A percentile compares a stretch with the other conserved stretches of the same genome.
These are phyloP conservation scores for Suzukiozyma palmioleophila DNA, from an alignment of 1,139 yeast genomes.

Conservation along the genomic window DNA sequence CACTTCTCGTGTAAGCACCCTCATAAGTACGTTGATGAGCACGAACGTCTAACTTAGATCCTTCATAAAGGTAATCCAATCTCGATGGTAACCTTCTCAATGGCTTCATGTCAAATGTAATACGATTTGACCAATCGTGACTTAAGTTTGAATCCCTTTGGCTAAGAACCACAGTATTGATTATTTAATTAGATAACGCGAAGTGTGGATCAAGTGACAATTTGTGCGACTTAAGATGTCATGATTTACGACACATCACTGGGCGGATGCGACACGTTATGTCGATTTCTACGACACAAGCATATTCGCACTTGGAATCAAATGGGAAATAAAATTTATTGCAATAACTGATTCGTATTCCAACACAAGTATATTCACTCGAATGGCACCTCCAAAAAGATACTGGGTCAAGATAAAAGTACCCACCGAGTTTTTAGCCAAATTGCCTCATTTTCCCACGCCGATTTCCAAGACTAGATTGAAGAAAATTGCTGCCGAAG, in stretches of 20 bases:
- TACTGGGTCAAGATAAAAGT: slow-evolving; percentile 31
- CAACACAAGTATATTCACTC: not conserved
- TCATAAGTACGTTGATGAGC: slow-evolving; percentile 62
- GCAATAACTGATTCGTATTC: no score
- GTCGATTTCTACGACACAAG: no score
- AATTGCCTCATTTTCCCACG: slow-evolving; percentile 32
- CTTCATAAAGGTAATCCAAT: slow-evolving; percentile 30
- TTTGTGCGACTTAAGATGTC: not conserved
- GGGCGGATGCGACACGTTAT: no score
- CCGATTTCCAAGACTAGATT: slow-evolving; percentile 28
- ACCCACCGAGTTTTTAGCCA: slow-evolving; percentile 25
- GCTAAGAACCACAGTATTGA: slow-evolving; percentile 1
- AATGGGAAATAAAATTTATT: no score
- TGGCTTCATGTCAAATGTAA: slow-evolving; percentile 3
- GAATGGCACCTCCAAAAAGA: slow-evolving; percentile 31
- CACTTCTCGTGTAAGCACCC: slow-evolving; percentile 56
- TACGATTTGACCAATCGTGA: not conserved
- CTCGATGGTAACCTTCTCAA: slow-evolving; percentile 25
- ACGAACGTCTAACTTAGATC: slow-evolving; percentile 46
- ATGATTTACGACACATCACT: not conserved
- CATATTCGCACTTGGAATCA: no score
- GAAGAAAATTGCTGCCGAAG: slow-evolving; percentile 28
- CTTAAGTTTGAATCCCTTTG: not conserved
- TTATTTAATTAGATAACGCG: no score
- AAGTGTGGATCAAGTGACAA: not conserved